phyloP scores from a whole-genome alignment of 2,329 filamentous ascomycete genomes.

The Colletotrichum sp. region DNA sequence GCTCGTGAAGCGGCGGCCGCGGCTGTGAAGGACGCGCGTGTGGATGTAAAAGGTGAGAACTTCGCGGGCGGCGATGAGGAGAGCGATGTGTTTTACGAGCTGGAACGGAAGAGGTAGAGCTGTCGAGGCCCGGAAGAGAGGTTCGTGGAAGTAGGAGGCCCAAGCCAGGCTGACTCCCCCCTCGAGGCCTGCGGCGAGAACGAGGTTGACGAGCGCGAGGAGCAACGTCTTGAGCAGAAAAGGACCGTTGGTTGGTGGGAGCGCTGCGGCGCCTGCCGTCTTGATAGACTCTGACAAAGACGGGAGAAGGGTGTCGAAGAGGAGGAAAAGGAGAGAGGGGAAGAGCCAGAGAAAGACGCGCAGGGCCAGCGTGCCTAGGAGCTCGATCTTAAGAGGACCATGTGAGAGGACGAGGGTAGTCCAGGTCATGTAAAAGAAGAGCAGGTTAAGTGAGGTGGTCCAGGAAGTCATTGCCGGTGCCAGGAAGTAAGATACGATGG shows the following conservation, averaged over 20 bases:
- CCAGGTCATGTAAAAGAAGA: conserved; percentile 94
- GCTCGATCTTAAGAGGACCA: conserved; percentile 75
- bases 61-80: conserved; percentile 55
- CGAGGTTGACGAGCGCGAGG: conserved; percentile 52
- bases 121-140: conserved; percentile 53
- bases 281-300: conserved; percentile 74
- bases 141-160: conserved; percentile 34
- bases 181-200: conserved; percentile 48
- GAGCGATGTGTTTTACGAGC: conserved; percentile 52
- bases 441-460: conserved; percentile 79
- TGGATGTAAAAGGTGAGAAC: conserved; percentile 77
- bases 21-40: conserved; percentile 70
- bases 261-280: conserved; percentile 58
- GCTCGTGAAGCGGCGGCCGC: conserved; percentile 9
- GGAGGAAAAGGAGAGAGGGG: conserved; percentile 74
- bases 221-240: conserved; percentile 39
- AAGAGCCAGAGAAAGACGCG: conserved; percentile 74
- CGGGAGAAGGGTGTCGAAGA: conserved; percentile 75
- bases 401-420: conserved; percentile 81
- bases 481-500: conserved; percentile 72
- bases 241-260: conserved; percentile 46
- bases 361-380: conserved; percentile 72
- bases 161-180: conserved; percentile 44
- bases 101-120: conserved; percentile 59
- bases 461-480: conserved; percentile 69